Base-by-base conservation (phyloP, 345 rosid species). In the Turnera subulata region DNA sequence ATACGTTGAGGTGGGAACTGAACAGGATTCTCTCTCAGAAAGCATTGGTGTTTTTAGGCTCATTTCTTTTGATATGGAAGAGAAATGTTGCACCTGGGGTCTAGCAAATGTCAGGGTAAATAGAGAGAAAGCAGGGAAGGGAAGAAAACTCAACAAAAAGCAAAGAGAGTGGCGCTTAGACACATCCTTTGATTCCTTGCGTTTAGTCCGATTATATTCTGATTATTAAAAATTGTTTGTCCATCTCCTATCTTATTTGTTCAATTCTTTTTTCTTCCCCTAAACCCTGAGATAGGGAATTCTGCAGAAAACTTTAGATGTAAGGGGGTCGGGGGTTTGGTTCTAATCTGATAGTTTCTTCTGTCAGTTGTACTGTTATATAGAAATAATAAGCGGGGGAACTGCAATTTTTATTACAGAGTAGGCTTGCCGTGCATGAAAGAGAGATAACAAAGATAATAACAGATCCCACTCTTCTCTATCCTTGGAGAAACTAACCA, bases 91-190 rank as follows among this genome's bases (percentile, higher is more conserved):
- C 74, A 65, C 80, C 24, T 88, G 96, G 93, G 98, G 98, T 11
- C 12, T 86, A 20, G 96, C 98, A 6, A 71, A 91, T 72, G 93
- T 86, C 55, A 73, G 82, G 75, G 56, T 75, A 16, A 92, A 92
- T 60, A 80, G 96, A 62, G 98, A 88, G 74, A 92, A 84, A 62
- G 82, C 82, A 1, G 95, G 96, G 48, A 88, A 91, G 75, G 98
- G 98, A 35, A 88, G 98, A 64, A 95, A 93, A 40, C 83, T 92
- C 43, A 80, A 55, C 78, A 88, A 83, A 84, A 92, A 81, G 80
- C 98, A 81, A 76, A 75, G 80, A 49, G 91, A 86, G 23, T 88
- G 93, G 96, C 80, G 88, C 4, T 74, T 88, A 46, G 68, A 50
- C 56, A 92, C 93, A 5, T 55, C 78, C 46, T 92, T 92, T 23